Conservation (phyloP, 2,329 filamentous ascomycete species). For the Fusarium luffae region DNA sequence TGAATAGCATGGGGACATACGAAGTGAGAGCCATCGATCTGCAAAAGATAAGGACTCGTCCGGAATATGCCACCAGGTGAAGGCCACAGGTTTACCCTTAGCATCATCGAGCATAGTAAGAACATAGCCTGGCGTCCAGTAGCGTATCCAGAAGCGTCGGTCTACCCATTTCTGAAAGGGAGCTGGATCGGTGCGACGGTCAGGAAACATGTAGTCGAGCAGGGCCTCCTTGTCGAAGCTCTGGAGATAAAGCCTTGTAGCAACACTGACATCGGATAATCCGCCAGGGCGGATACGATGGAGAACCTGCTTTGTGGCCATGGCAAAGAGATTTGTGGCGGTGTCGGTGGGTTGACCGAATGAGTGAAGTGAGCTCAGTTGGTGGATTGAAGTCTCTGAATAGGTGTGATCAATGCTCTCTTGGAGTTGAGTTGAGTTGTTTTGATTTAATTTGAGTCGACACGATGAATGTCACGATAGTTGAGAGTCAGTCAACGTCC, state of each 20-base stretch:
- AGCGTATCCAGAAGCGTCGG: constrained; percentile 48
- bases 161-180: constrained; percentile 37
- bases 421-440: neutral
- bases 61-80: constrained; percentile 52
- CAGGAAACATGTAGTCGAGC: constrained; percentile 50
- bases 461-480: neutral
- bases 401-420: neutral
- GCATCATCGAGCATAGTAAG: constrained; percentile 45
- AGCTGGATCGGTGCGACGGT: constrained; percentile 33
- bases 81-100: constrained; percentile 41
- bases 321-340: constrained; percentile 3
- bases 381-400: neutral
- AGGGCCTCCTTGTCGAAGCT: constrained; percentile 48
- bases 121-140: constrained; percentile 49
- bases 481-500: neutral
- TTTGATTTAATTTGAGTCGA: neutral
- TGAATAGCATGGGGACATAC: constrained; percentile 40
- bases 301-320: constrained; percentile 31
- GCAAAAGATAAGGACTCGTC: constrained; percentile 40
- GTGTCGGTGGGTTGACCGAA: neutral
- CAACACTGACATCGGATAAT: constrained; percentile 45
- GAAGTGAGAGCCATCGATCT: constrained; percentile 48
- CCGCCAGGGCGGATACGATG: constrained; percentile 48
- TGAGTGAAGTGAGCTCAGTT: neutral
- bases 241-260: constrained; percentile 45